phyloP scores from a whole-genome alignment of 164 flowering plant species.

The Macadamia integrifolia region DNA sequence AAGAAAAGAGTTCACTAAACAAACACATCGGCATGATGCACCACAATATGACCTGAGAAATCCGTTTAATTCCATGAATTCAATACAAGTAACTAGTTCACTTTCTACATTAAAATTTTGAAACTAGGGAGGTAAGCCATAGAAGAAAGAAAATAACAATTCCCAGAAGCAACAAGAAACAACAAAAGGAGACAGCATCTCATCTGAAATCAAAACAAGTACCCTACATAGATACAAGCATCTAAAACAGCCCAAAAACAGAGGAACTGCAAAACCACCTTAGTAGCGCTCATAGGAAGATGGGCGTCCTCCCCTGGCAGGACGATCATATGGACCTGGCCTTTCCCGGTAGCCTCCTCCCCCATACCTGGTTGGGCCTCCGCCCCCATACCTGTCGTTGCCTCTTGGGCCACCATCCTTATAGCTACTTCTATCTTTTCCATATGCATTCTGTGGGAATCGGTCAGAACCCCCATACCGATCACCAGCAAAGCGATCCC shows the following conservation, averaged over 20 bases:
- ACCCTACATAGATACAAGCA: background rate
- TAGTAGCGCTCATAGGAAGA: constrained; percentile 70
- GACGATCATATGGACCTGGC: constrained; percentile 82
- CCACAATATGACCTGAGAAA: too few relatives aligned
- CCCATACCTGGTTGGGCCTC: constrained; percentile 64
- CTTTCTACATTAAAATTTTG: too few relatives aligned
- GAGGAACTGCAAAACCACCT: background rate
- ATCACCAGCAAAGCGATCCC: constrained; percentile 56
- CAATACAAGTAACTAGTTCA: too few relatives aligned
- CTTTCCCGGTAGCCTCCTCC: constrained; percentile 65
- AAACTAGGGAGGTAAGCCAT: too few relatives aligned
- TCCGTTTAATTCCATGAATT: too few relatives aligned
- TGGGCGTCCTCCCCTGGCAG: constrained; percentile 59
- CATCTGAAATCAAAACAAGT: too few relatives aligned
- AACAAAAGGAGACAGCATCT: too few relatives aligned
- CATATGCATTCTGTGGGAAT: constrained; percentile 58
- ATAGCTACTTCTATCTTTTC: constrained; percentile 63
- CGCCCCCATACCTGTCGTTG: constrained; percentile 52
- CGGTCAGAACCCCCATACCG: constrained; percentile 45
- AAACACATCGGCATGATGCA: too few relatives aligned
- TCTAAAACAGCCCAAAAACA: background rate
- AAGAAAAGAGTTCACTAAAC: too few relatives aligned
- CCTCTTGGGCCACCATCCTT: constrained; percentile 60
- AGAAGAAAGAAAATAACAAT: too few relatives aligned
- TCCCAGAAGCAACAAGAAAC: too few relatives aligned